Conservation (phyloP, 805 yeast species). For the Tetrapisispora iriomotensis region DNA sequence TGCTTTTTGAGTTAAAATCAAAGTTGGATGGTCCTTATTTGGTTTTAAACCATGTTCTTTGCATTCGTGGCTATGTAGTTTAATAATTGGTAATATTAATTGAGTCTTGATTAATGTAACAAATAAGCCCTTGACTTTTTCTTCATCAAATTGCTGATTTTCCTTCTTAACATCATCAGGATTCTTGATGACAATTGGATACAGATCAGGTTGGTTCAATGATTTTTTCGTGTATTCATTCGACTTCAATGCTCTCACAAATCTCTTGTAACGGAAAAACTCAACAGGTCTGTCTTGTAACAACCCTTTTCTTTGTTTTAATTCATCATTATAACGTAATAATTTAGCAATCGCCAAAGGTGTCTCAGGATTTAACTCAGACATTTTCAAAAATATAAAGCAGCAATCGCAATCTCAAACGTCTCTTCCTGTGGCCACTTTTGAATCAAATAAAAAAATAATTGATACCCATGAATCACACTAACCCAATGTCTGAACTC, state of each 20-base stretch:
- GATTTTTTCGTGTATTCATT: constrained; percentile 55
- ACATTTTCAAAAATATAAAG: background rate
- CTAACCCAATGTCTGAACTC: no score
- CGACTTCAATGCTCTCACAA: constrained; percentile 64
- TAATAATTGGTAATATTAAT: constrained; percentile 64
- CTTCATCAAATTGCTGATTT: constrained; percentile 10
- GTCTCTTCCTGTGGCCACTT: no score
- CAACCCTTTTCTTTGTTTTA: constrained; percentile 79
- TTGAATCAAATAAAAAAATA: no score
- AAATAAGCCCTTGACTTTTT: constrained; percentile 52
- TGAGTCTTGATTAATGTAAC: constrained; percentile 61
- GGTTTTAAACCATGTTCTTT: constrained; percentile 53
- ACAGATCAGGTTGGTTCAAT: constrained; percentile 35
- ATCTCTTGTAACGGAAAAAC: constrained; percentile 81
- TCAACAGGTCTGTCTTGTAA: constrained; percentile 61
- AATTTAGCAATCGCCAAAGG: constrained; percentile 64
- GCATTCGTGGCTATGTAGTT: constrained; percentile 60
- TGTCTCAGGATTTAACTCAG: constrained; percentile 34
- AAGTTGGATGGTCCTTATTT: constrained; percentile 52
- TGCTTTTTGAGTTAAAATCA: constrained; percentile 48
- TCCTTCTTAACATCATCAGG: constrained; percentile 15
- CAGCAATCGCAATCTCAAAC: no score
- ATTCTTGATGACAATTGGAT: constrained; percentile 36
- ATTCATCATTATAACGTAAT: constrained; percentile 50
- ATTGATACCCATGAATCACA: no score